Conservation (phyloP, 805 yeast species). For the Yarrowia hollandica region DNA sequence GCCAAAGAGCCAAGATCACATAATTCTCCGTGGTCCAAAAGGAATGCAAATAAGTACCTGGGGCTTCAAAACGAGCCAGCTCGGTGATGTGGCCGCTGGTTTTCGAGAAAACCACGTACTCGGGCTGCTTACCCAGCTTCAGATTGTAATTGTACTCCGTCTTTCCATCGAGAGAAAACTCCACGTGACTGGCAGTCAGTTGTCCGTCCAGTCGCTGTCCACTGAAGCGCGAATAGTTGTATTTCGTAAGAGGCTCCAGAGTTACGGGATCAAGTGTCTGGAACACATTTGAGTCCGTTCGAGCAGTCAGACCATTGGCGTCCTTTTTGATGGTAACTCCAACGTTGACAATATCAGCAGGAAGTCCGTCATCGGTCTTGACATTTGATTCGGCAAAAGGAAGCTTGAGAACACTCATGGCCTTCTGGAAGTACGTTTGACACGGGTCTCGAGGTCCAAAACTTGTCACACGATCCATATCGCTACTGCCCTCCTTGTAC, state of each 20-base stretch:
- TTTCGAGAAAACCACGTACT: constrained; percentile 6
- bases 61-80: background rate
- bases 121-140: constrained; percentile 4
- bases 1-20: constrained; percentile 16
- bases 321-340: constrained; percentile 7
- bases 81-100: background rate
- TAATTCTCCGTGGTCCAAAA: constrained; percentile 1
- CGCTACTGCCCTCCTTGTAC: background rate
- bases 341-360: constrained; percentile 6
- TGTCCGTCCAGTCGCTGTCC: background rate
- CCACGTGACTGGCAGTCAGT: constrained; percentile 11
- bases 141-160: constrained; percentile 17
- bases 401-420: background rate
- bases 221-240: background rate
- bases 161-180: constrained; percentile 1
- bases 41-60: constrained; percentile 7
- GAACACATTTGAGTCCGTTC: constrained; percentile 9
- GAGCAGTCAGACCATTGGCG: background rate
- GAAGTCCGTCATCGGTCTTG: background rate
- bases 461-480: background rate
- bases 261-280: constrained; percentile 9
- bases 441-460: constrained; percentile 15
- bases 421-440: constrained; percentile 21
- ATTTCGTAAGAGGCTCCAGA: constrained; percentile 4
- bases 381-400: background rate